Evolutionary conservation across 2,329 filamentous ascomycete genomes (phyloP), one percentile per base, ranked within the genome.

Genomic region (Neopestalotiopsis rosae): DNA sequence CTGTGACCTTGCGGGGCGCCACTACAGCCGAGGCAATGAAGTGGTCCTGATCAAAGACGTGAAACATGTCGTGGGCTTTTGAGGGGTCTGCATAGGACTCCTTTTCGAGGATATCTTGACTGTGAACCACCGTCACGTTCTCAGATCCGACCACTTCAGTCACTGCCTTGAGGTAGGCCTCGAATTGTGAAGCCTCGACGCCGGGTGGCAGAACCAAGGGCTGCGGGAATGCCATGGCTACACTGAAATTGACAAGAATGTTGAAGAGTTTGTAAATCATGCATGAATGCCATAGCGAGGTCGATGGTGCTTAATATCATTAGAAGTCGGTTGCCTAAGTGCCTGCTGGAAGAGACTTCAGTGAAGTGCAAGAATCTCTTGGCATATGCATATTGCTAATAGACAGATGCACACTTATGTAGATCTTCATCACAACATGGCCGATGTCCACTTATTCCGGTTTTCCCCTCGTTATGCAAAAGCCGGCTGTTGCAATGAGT

Each of bases 21-120:
- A 83, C 79, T 7, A 84, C 77, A 1, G 83, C 83, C 28, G 82
- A 85, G 20, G 81, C 79, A 13, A 87, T 80, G 32, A 87, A 78
- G 67, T 85, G 81, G 58, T 84, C 82, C 59, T 85, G 80, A 59
- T 84, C 81, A 20, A 83, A 71, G 17, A 86, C 75, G 56, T 83
- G 72, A 76, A 82, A 82, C 73, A 81, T 77, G 66, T 83, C 81
- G 71, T 84, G 81, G 2, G 79, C 56, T 20, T 67, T 67, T 10
- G 65, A 59, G n/a, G 65, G 65, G 56, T 67, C 56, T 5, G 45
- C 9, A 13, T 67, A 67, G 17, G 52, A 59, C 5, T 67, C 57
- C 52, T 67, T 59, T 3, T 28, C 24, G 5, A 67, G 34, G 13
- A 7, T 56, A 28, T 67, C 65, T 24, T 42, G 30, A n/a, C 40